Base-by-base conservation (phyloP, 306 rosid genomes). In the Dryas alaskensis region DNA sequence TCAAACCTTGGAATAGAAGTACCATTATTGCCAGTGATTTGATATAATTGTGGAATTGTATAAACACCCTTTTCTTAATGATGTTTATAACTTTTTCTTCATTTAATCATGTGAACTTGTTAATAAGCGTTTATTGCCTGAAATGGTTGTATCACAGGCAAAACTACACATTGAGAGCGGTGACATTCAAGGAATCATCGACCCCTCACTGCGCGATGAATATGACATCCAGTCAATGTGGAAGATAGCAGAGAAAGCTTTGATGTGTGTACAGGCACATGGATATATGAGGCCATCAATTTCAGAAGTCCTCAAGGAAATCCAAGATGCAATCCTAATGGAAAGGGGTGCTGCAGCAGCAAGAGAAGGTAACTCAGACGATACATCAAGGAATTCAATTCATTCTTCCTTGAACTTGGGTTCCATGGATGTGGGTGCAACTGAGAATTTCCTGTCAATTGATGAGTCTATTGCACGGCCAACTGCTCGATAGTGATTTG, bases 171-270 rank as follows among this genome's bases (percentile, higher is more conserved):
- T 94, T 11, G 97, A 94, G 91, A 89, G 93, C 11, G 99, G 99
- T 13, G 95, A 94, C 76, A 94, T 94, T 70, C 99, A 88, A 79
- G 97, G 96, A 22, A 94, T 94, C 54, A 94, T 94, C 8, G 99
- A 94, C 81, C 92, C 97, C 8, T 68, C 86, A 5, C 80, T 94
- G 40, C 77, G 16, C 1, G 79, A 75, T 27, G 89, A 94, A 7
- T 94, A 84, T 60, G 95, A 94, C 75, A 86, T 94, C 45, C 99
- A 94, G 73, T 94, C 99, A 9, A 89, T 94, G 92, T 94, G 99
- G 99, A 94, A 94, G 84, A 92, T 94, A 64, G 99, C 99, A 8
- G 99, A 94, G 87, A 94, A 84, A 83, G 99, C 99, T 8, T 80
- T 94, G 88, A 88, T 92, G 97, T 94, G 99, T 69, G 97, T 92